Percentiles rank a stretch among this genome's conserved stretches.
Conservation (phyloP, 345 rosid genomes). For the Boechera retrofracta region DNA sequence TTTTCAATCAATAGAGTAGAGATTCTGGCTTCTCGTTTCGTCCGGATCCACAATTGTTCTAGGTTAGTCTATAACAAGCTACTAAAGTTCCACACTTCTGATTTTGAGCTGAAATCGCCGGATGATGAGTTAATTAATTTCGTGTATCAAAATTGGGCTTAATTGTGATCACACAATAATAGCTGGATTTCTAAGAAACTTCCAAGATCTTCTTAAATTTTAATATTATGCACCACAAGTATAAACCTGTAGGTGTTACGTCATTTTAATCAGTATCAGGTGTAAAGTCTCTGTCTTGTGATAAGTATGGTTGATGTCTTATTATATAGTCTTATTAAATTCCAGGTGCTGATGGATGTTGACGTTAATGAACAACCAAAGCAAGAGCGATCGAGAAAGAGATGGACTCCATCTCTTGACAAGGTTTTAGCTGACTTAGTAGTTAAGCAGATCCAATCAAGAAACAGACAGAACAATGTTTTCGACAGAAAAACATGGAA, state of each 20-base stretch:
- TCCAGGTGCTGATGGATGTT: conserved; percentile 55
- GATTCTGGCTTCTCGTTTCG: conserved; percentile 15
- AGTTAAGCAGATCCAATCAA: conserved; percentile 71
- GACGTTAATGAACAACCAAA: conserved; percentile 56
- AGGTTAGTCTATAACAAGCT: conserved; percentile 20
- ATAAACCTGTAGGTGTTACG: not conserved
- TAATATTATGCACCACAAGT: too few relatives aligned
- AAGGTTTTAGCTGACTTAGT: conserved; percentile 75
- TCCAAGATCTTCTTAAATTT: too few relatives aligned
- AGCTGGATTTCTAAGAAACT: too few relatives aligned
- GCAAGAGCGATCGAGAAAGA: conserved; percentile 68
- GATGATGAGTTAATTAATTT: not conserved
- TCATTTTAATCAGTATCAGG: not conserved
- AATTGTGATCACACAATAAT: not conserved
- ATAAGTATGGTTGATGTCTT: conserved; percentile 7
- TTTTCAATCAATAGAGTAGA: too few relatives aligned
- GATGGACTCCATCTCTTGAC: conserved; percentile 75
- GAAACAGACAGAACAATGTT: conserved; percentile 68
- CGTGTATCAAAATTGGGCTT: too few relatives aligned
- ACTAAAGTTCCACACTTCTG: not conserved
- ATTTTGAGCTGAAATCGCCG: not conserved
- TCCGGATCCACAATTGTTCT: conserved; percentile 10
- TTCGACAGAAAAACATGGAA: conserved; percentile 84
- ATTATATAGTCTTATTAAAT: not conserved
- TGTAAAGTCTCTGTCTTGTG: conserved; percentile 9